These are phyloP conservation scores for Fonsecaea multimorphosa DNA, from an alignment of 2,329 filamentous ascomycete species.

Conservation along the genomic window DNA sequence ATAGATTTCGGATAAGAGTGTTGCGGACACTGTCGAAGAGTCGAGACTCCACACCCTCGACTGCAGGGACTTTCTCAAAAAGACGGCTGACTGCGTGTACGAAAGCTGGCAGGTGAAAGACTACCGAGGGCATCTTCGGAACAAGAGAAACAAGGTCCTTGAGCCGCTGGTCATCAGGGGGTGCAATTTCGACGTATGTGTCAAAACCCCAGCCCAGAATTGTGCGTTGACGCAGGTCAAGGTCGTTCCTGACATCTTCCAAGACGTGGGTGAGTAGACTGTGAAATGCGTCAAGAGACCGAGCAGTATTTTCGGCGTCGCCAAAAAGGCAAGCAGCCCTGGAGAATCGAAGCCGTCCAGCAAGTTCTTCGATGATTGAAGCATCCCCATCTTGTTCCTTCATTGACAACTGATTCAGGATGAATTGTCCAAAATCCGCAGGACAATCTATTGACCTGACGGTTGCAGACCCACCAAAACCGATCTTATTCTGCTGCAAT, in stretches of 20 bases:
- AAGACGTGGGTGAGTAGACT: constrained; percentile 17
- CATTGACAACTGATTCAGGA: constrained; percentile 10
- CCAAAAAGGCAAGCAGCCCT: constrained; percentile 18
- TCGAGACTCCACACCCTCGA: constrained; percentile 64
- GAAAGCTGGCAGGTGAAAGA: constrained; percentile 65
- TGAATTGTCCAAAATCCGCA: constrained; percentile 19
- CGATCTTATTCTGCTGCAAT: constrained; percentile 19
- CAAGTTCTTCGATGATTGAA: constrained; percentile 19
- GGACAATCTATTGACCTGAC: constrained; percentile 18
- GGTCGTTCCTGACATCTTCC: constrained; percentile 5
- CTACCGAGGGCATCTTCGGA: constrained; percentile 13
- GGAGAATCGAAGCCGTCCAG: constrained; percentile 24
- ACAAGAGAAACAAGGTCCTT: constrained; percentile 2
- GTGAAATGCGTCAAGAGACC: constrained; percentile 14
- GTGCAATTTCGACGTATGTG: constrained; percentile 24
- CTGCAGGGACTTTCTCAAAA: constrained; percentile 42
- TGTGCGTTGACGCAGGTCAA: constrained; percentile 24
- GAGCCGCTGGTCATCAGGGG: constrained; percentile 5
- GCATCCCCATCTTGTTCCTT: not conserved
- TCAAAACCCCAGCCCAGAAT: constrained; percentile 34
- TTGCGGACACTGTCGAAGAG: constrained; percentile 58
- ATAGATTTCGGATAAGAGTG: constrained; percentile 74
- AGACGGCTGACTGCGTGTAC: constrained; percentile 57
- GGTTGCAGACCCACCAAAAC: not conserved
- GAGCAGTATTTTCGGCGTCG: not conserved